Conservation (phyloP, 208 protist species). For the Trypanosoma lewisi region DNA sequence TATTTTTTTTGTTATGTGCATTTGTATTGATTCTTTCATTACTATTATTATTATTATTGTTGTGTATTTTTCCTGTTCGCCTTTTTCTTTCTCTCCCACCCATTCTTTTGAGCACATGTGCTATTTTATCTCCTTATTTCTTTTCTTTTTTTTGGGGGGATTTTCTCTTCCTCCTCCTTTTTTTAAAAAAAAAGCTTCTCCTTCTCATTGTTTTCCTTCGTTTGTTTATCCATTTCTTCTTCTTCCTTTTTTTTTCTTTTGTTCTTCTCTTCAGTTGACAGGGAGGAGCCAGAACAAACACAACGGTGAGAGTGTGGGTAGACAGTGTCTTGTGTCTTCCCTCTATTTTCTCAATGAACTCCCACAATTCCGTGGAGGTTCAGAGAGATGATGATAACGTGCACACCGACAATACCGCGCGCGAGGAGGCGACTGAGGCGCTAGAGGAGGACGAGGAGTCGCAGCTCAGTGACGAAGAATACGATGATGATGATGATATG, state of each 20-base stretch:
- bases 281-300: neutral
- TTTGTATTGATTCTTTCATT: too few species aligned
- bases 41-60: too few species aligned
- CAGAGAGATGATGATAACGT: neutral
- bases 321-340: neutral
- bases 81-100: too few species aligned
- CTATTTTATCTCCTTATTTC: too few species aligned
- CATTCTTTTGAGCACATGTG: too few species aligned
- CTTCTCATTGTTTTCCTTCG: neutral
- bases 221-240: too few species aligned
- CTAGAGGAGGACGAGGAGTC: constrained; percentile 13
- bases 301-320: neutral
- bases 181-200: neutral
- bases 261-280: too few species aligned
- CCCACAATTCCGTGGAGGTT: neutral
- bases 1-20: neutral
- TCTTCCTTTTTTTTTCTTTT: too few species aligned
- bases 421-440: neutral
- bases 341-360: neutral
- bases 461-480: constrained; percentile 22
- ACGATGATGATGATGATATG: constrained; percentile 28
- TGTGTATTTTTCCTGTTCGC: too few species aligned
- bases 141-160: too few species aligned
- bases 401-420: neutral
- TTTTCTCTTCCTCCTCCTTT: too few species aligned